Evolutionary conservation across 1,284 basidiomycete genomes (phyloP), one percentile per base, ranked within the genome.

Genomic region (Mrakiaceae sp.): DNA sequence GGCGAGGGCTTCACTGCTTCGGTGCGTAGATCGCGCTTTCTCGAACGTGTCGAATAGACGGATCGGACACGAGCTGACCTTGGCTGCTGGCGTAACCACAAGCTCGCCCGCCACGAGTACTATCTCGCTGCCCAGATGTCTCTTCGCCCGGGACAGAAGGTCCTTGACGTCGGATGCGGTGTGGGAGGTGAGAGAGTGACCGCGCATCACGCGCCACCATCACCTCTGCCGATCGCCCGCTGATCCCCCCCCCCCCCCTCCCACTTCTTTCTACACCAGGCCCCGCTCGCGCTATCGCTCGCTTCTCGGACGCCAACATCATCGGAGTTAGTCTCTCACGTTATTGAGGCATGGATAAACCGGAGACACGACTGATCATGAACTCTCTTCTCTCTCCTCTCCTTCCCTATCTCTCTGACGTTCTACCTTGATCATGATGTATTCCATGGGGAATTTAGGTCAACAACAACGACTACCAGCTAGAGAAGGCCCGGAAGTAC

Each of bases 101-200:
- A 88, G 63, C 82, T 98, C 65, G 94, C 95, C 14, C 87, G 96
- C 63, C 95, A 98, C 75, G 95, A 99, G 79, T 95, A 99, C 79
- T 98, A 95, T 80, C 90, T 99, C 68, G 86, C 94, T 10, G 79
- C 85, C 5, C 83, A 90, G 74, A 92, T 95, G 84, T 75, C 78
- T 59, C 79, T 93, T 69, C 84, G 84, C 67, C 86, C 90, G 5
- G 90, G 90, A 53, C 96, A 96, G 93, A 85, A 87, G 57, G 94
- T 99, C 46, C 86, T 99, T 67, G 95, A 99, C 74, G 94, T 98
- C 67, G 95, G 95, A 1, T 98, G 96, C 75, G 95, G 95, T 75
- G 90, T 98, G 64, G 96, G 96, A 68, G 95, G 96, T 84, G 95
- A 56, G 91, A 95, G 78, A 98, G 98, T 72, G 89, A 91, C 3